Evolutionary conservation across 441 rosid species (phyloP).

Genomic region (Pelargonium australe): DNA sequence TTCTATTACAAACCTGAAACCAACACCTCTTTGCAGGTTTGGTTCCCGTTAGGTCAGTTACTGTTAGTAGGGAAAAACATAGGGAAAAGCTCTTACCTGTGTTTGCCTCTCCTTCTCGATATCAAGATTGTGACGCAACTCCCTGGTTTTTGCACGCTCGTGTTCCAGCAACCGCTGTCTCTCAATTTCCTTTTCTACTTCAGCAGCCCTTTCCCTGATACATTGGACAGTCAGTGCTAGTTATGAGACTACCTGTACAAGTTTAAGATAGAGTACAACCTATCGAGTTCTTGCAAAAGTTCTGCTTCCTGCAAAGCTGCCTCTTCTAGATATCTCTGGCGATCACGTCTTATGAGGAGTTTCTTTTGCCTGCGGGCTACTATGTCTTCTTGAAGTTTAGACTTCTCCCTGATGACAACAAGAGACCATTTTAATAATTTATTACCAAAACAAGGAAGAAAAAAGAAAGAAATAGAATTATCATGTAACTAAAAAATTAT

Average conservation of each 20-base stretch:
- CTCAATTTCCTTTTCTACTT: constrained; percentile 74
- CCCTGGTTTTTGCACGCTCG: constrained; percentile 75
- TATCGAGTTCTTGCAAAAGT: constrained; percentile 67
- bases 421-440: not conserved
- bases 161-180: constrained; percentile 63
- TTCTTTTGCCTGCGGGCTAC: constrained; percentile 61
- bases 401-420: constrained; percentile 46
- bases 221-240: constrained; percentile 1
- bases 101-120: constrained; percentile 80
- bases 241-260: not conserved
- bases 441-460: not conserved
- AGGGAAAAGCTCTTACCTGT: constrained; percentile 42
- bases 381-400: constrained; percentile 54
- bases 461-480: not conserved
- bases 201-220: constrained; percentile 59
- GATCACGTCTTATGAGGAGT: constrained; percentile 49
- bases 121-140: constrained; percentile 66
- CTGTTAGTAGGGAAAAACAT: no score
- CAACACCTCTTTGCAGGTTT: no score
- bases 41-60: no score
- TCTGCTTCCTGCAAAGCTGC: constrained; percentile 62
- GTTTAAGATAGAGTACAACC: constrained; percentile 29
- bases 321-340: constrained; percentile 68
- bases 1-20: no score
- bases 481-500: not conserved